A percentile compares a stretch with the other conserved stretches of the same genome.
These are phyloP conservation scores for Pythium oligandrum DNA, from an alignment of 352 stramenopile species.

Conservation along the genomic window DNA sequence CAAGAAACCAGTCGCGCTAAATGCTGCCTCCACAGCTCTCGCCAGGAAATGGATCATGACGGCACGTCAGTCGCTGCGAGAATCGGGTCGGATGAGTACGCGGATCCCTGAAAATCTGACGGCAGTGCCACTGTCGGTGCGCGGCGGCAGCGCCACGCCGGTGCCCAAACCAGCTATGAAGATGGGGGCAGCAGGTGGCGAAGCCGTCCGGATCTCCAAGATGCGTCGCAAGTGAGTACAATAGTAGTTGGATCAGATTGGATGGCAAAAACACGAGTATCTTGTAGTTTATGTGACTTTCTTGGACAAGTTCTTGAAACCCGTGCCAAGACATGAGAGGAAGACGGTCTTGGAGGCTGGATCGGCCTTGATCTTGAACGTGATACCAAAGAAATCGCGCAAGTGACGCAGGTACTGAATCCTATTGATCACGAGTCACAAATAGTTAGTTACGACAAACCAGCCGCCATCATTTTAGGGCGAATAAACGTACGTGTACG, in stretches of 20 bases:
- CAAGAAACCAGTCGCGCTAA: constrained; percentile 59
- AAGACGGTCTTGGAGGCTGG: constrained; percentile 88
- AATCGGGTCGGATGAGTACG: constrained; percentile 30
- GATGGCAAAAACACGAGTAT: constrained; percentile 1
- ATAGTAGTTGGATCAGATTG: constrained; percentile 4
- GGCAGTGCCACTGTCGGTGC: constrained; percentile 43
- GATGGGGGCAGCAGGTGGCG: constrained; percentile 63
- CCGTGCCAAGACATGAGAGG: constrained; percentile 91
- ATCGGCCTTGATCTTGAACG: constrained; percentile 92
- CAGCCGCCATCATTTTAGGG: constrained; percentile 1
- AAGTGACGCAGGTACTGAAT: constrained; percentile 89
- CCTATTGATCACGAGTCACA: constrained; percentile 22
- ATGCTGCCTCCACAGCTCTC: constrained; percentile 76
- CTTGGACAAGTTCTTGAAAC: constrained; percentile 95
- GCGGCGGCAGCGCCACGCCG: constrained; percentile 42
- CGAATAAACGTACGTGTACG: constrained; percentile 53
- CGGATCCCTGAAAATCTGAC: constrained; percentile 50
- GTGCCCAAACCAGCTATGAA: constrained; percentile 70
- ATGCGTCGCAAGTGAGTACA: constrained; percentile 53
- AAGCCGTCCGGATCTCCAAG: constrained; percentile 45
- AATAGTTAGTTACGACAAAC: not conserved
- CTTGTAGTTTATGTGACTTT: constrained; percentile 94
- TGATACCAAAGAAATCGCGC: constrained; percentile 91
- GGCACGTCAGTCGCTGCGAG: constrained; percentile 55
- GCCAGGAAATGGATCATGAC: constrained; percentile 77